Evolutionary conservation across 148 eudicot species (phyloP), one percentile per base, ranked within the genome.

Genomic region (Fallopia convolvulus): DNA sequence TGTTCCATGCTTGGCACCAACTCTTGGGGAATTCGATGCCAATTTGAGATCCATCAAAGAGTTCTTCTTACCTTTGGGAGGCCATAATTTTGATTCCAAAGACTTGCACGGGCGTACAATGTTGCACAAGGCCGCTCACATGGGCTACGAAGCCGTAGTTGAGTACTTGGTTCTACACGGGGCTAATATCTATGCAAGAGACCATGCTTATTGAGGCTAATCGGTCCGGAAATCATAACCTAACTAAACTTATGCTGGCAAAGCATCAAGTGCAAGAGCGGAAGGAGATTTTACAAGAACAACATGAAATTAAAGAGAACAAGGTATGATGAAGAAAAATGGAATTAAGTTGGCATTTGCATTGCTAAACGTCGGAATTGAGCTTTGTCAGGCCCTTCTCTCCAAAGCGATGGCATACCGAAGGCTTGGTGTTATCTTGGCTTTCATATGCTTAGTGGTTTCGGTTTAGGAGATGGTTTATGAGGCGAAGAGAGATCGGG

Each of bases 341-440:
- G 46, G 46, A 8, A 10, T 79, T 36, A 79, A 74, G 71, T 58
- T 76, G 77, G 14, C 30, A 8, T 79, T 74, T 15, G 40, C 75
- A 6, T 52, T 74, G 58, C 23, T 79, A 47, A 79, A 79, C 74
- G 76, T 79, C 15, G 70, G 74, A 40, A 26, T 79, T 42, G 81
- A 79, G 49, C 71, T 47, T 0, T 58, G 77, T 41, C 81, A 79
- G 74, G 81, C 77, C 36, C 30, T 48, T 8, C 11, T 74, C 60
- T 11, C 47, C 60, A 48, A 79, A 61, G 77, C 60, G 48, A 74
- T n/a, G 23, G 39, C 77, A 30, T 75, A 74, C 65, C 74, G 53
- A 8, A 75, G 55, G 23, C 13, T 74, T 40, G 74, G 61, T 12
- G 41, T 66, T 3, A 14, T 32, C 10, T 65, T 72, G 39, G 75